Evolutionary conservation across 345 rosid genomes (phyloP), one percentile per base, ranked within the genome.

Genomic region (Aquilaria yunnanensis): DNA sequence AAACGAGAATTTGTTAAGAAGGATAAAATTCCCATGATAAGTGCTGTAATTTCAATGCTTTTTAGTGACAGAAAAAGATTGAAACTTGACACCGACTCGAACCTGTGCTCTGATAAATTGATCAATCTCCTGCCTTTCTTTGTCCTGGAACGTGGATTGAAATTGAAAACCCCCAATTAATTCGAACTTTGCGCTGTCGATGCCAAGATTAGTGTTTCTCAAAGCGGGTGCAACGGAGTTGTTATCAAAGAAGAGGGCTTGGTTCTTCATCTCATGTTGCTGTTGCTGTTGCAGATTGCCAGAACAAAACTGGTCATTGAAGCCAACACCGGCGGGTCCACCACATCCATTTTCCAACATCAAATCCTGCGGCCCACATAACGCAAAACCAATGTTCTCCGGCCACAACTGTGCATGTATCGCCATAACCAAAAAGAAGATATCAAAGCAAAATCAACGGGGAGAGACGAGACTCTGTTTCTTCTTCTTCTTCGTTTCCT

Each of bases 61-160:
- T 23, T 23, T 23, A 23, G 23, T 23, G 47, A 6, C 29, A 61
- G 12, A 32, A 3, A 32, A 62, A 31, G 5, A 29, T 54, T 1
- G 9, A 34, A 45, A 30, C n/a, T 32, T 31, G 56, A 2, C 8
- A 14, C 0, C 0, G 0, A n/a, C 9, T 14, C 80, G 34, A 50
- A 92, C 98, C 98, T 92, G 96, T 34, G 72, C 45, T 67, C 63
- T 80, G 62, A 89, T 71, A 52, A 72, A 82, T 54, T 76, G 80
- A 64, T 89, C 88, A 51, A 85, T 72, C 68, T 82, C 96, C 55
- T 70, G 86, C n/a, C 51, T 70, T 63, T 92, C 90, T 45, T 75
- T 83, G 68, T 79, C 80, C 32, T 72, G 72, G 4, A 64, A 70
- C 47, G 67, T 57, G 50, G 56, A 72, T 56, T 78, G 29, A 48